Evolutionary conservation across 1,284 basidiomycete species (phyloP).

Genomic region (Sanghuangporus weigelae): DNA sequence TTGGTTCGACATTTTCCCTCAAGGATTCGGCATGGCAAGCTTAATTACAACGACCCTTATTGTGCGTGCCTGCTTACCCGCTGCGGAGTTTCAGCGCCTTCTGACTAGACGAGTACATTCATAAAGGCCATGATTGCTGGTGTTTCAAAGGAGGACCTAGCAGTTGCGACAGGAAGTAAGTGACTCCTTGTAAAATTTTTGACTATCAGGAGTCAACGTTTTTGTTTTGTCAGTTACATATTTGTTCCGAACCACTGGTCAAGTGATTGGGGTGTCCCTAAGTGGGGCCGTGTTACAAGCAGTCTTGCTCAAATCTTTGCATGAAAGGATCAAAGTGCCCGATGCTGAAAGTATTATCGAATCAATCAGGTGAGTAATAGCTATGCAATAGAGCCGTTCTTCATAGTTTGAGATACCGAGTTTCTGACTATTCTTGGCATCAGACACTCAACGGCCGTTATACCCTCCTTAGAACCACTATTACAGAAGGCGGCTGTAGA

Average conservation of each 20-base stretch:
- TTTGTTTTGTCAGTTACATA: slow-evolving; percentile 64
- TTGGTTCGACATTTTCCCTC: slow-evolving; percentile 74
- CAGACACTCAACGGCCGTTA: slow-evolving; percentile 79
- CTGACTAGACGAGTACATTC: neutral
- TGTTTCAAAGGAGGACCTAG: slow-evolving; percentile 76
- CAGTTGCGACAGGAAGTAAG: slow-evolving; percentile 85
- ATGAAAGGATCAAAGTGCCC: slow-evolving; percentile 69
- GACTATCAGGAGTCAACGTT: slow-evolving; percentile 3
- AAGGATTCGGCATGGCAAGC: slow-evolving; percentile 79
- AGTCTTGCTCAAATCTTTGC: slow-evolving; percentile 63
- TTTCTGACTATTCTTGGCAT: neutral
- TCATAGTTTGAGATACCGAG: neutral
- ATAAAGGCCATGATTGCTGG: slow-evolving; percentile 77
- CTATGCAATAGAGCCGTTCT: neutral
- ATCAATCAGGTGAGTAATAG: slow-evolving; percentile 51
- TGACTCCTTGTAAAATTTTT: slow-evolving; percentile 17
- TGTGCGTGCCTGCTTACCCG: slow-evolving; percentile 37
- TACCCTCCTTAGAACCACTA: slow-evolving; percentile 62
- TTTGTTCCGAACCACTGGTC: slow-evolving; percentile 85
- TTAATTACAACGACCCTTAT: slow-evolving; percentile 81
- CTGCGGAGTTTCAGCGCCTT: slow-evolving; percentile 17
- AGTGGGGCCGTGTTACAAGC: slow-evolving; percentile 79
- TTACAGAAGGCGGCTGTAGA: slow-evolving; percentile 66
- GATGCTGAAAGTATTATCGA: slow-evolving; percentile 65
- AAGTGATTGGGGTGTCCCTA: slow-evolving; percentile 84